A percentile compares a stretch with the other conserved stretches of the same genome.
Conservation (phyloP, 768 basidiomycete genomes). For the Leccinum subtestaceum region DNA sequence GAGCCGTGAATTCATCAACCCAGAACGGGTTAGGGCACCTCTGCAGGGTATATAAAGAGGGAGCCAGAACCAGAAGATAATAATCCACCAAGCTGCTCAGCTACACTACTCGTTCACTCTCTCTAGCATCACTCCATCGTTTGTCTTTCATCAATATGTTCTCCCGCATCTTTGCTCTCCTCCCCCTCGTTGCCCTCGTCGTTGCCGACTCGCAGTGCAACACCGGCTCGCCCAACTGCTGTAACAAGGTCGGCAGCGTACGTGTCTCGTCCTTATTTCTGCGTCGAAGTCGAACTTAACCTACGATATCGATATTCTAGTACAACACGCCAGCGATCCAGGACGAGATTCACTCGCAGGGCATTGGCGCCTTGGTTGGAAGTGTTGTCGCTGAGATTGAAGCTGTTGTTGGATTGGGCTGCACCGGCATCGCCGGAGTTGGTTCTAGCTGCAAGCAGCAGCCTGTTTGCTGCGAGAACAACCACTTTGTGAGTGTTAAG, state of each 20-base stretch:
- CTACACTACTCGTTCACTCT: background rate
- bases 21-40: too few relatives aligned
- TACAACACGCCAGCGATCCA: background rate
- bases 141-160: constrained; percentile 8
- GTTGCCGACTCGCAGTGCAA: background rate
- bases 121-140: background rate
- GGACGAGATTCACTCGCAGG: background rate
- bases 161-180: background rate
- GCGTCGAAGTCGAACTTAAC: too few relatives aligned
- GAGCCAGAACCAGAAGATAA: too few relatives aligned
- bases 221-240: background rate
- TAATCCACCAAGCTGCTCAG: background rate
- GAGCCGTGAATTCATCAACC: too few relatives aligned
- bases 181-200: background rate
- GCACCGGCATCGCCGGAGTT: background rate
- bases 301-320: background rate
- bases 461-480: background rate
- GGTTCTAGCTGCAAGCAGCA: background rate
- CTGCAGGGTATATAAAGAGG: too few relatives aligned
- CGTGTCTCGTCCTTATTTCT: background rate
- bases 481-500: too few relatives aligned
- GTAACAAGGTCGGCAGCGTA: background rate
- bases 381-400: background rate
- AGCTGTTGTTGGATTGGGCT: background rate
- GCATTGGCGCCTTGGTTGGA: background rate